Evolutionary conservation across 371 early-diverging fungal species (phyloP).

Genomic region (Cokeromyces recurvatus): DNA sequence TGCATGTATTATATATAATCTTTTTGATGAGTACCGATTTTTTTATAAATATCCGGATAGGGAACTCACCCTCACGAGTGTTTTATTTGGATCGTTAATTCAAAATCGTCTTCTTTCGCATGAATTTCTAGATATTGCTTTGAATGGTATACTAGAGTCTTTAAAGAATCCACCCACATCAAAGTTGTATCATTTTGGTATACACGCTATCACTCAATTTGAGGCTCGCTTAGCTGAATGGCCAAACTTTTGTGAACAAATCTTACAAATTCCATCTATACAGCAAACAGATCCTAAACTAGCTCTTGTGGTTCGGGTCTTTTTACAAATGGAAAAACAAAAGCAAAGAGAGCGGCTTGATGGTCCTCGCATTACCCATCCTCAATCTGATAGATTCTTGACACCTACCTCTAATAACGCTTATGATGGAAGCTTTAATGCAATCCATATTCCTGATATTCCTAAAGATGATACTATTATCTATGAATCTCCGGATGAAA

Average conservation of each 20-base stretch:
- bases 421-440: slow-evolving; percentile 64
- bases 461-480: slow-evolving; percentile 23
- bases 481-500: slow-evolving; percentile 64
- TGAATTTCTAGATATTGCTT: slow-evolving; percentile 69
- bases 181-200: slow-evolving; percentile 88
- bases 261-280: slow-evolving; percentile 77
- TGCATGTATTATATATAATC: slow-evolving; percentile 79
- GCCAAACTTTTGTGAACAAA: slow-evolving; percentile 81
- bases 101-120: slow-evolving; percentile 79
- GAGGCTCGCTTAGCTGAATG: slow-evolving; percentile 79
- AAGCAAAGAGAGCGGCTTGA: background rate
- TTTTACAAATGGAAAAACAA: slow-evolving; percentile 25
- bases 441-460: slow-evolving; percentile 41
- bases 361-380: no score
- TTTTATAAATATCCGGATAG: slow-evolving; percentile 92
- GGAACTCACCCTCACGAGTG: slow-evolving; percentile 83
- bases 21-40: slow-evolving; percentile 93
- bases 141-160: slow-evolving; percentile 83
- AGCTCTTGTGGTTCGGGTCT: slow-evolving; percentile 43
- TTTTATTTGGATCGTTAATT: slow-evolving; percentile 85
- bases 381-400: background rate
- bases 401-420: no score
- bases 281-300: slow-evolving; percentile 77
- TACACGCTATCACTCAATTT: slow-evolving; percentile 83
- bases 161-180: slow-evolving; percentile 75